Evolutionary conservation across 169 alveolate species (phyloP).

Genomic region (Plasmodium cynomolgi): DNA sequence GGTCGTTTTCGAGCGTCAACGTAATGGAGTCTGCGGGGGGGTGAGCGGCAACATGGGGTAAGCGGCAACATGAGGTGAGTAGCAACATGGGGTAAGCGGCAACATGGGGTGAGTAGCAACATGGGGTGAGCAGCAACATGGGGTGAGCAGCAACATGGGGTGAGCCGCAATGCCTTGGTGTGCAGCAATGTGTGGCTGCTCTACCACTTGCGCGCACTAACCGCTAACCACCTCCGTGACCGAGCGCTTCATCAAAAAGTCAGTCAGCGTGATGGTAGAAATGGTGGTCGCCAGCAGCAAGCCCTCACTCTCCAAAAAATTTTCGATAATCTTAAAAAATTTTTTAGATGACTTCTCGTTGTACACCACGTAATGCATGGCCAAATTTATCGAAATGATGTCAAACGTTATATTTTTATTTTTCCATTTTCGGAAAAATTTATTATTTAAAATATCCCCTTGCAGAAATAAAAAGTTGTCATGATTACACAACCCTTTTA

Average conservation of each 20-base stretch:
- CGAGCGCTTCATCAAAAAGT: conserved; percentile 56
- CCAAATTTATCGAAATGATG: conserved; percentile 92
- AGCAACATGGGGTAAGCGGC: not conserved
- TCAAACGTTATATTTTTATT: conserved; percentile 72
- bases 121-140: too few relatives aligned
- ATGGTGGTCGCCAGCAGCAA: conserved; percentile 50
- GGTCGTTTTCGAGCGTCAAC: conserved; percentile 42
- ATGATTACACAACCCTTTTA: conserved; percentile 63
- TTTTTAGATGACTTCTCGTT: conserved; percentile 89
- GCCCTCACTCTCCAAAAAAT: conserved; percentile 68
- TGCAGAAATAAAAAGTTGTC: conserved; percentile 63
- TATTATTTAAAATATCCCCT: conserved; percentile 73
- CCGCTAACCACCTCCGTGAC: conserved; percentile 20
- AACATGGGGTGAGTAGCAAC: not conserved
- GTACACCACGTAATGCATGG: conserved; percentile 93
- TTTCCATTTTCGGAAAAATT: conserved; percentile 71
- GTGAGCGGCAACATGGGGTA: not conserved
- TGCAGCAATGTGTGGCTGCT: not conserved
- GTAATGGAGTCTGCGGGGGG: conserved; percentile 23
- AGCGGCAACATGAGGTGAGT: too few relatives aligned
- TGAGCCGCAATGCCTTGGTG: not conserved
- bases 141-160: not conserved
- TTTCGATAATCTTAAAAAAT: conserved; percentile 85
- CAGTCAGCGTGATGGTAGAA: conserved; percentile 58
- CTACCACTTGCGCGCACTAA: not conserved